These are phyloP conservation scores for Deakozyma indianensis DNA, from an alignment of 805 yeast species.

Conservation along the genomic window DNA sequence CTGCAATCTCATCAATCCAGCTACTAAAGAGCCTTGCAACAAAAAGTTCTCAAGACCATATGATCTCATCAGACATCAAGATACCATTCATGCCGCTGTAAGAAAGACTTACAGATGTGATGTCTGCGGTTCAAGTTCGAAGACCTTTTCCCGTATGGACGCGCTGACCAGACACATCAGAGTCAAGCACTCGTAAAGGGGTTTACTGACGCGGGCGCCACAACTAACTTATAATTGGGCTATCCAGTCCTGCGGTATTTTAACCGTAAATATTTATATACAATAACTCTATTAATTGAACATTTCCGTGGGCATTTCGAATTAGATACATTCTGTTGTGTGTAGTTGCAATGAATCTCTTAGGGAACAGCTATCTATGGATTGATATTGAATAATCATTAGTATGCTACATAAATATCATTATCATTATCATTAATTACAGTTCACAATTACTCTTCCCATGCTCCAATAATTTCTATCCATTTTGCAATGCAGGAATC, in stretches of 20 bases:
- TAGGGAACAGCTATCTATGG: no score
- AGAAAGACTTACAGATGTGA: constrained; percentile 77
- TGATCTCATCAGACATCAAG: constrained; percentile 89
- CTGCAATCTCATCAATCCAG: constrained; percentile 29
- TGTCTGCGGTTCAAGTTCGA: constrained; percentile 64
- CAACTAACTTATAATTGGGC: neutral
- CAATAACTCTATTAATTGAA: neutral
- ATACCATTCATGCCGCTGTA: constrained; percentile 84
- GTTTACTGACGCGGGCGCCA: neutral
- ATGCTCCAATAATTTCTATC: constrained; percentile 21
- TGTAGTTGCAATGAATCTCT: neutral
- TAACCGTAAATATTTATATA: neutral
- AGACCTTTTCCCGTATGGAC: constrained; percentile 87
- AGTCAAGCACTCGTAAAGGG: constrained; percentile 56
- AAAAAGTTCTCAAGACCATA: constrained; percentile 87
- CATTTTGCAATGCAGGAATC: constrained; percentile 21
- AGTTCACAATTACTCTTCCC: constrained; percentile 8
- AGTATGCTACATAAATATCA: no score
- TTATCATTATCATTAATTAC: constrained; percentile 1
- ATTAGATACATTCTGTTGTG: neutral
- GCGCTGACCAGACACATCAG: constrained; percentile 89
- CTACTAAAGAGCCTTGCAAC: constrained; percentile 49
- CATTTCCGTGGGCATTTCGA: neutral
- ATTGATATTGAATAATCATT: no score
- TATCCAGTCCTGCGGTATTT: neutral